A percentile compares a stretch with the other conserved stretches of the same genome.
Conservation (phyloP, 2,329 filamentous ascomycete species). For the Berkeleyomyces rouxiae region DNA sequence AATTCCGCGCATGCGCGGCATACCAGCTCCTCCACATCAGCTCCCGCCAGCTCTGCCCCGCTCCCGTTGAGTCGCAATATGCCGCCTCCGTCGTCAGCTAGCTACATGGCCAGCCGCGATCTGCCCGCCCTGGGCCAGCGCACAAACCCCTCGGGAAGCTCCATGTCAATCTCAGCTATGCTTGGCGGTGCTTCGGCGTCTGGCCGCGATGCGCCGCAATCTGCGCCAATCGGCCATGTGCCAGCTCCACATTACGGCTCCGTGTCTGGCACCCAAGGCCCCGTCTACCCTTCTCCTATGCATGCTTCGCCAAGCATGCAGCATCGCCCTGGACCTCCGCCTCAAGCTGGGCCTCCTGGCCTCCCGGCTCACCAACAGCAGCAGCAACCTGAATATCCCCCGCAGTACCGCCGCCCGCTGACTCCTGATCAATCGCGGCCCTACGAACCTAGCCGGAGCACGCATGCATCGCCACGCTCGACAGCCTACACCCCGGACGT, state of each 20-base stretch:
- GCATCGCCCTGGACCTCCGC: constrained; percentile 15
- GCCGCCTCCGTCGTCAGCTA: constrained; percentile 24
- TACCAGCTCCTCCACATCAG: constrained; percentile 28
- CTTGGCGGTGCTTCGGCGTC: constrained; percentile 23
- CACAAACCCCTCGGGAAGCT: constrained; percentile 32
- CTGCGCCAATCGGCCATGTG: constrained; percentile 20
- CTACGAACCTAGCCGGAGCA: constrained; percentile 31
- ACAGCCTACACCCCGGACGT: constrained; percentile 39
- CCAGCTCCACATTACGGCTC: constrained; percentile 28
- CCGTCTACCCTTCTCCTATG: constrained; percentile 30
- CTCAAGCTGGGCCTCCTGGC: neutral
- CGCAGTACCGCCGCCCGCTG: constrained; percentile 45
- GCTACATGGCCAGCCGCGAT: constrained; percentile 33
- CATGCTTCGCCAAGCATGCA: constrained; percentile 41
- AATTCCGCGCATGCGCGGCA: constrained; percentile 26
- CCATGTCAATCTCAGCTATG: constrained; percentile 47
- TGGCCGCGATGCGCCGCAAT: constrained; percentile 28
- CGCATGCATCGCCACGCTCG: constrained; percentile 30
- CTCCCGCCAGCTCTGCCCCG: constrained; percentile 16
- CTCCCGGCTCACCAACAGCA: neutral
- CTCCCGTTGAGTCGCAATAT: constrained; percentile 24
- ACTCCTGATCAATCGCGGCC: constrained; percentile 52
- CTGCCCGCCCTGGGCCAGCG: constrained; percentile 34
- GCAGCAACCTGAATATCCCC: constrained; percentile 35
- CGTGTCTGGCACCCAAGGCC: constrained; percentile 23